Base-by-base conservation (phyloP, 2,329 filamentous ascomycete genomes). In the Pseudohalonectria lignicola region DNA sequence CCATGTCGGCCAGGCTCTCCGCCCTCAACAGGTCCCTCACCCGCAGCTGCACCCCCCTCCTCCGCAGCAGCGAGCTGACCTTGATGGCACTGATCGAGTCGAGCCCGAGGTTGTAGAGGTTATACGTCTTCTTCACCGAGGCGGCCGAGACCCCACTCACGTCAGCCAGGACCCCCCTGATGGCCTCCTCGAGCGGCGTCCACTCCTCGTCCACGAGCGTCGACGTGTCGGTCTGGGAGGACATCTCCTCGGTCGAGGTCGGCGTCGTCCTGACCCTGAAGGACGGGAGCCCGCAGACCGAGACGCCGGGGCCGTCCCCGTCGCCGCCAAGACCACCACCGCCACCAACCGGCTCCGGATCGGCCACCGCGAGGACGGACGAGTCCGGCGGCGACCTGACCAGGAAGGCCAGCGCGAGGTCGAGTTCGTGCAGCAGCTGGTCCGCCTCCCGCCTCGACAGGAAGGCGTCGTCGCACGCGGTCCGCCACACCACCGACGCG, bases 81-180 rank as follows among this genome's bases (percentile, higher is more conserved):
- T 92, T 93, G 61, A 95, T 92, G 2, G 86, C 82, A 45, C 81
- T 90, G 55, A 95, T 94, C 0, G 88, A 95, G 54, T 95, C 88
- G 2, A 95, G 73, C 0, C 88, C 88, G 2, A 95, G 68, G 45
- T 92, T 79, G 55, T 92, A 94, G 11, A 94, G 72, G 0, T 72
- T 85, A 36, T 78, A 72, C 1, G 67, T 63, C 39, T 67, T 68
- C 3, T 61, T 57, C 37, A 94, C 82, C 2, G 74, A 64, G 0
- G 64, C 52, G 15, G 66, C 57, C 0, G 37, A 37, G 0, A 82
- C 58, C 13, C 71, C 73, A 0, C 86, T 83, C 1, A 88, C 66
- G 21, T 66, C 53, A 1, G 68, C 61, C 12, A 82, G 55, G 0
- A 70, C 61, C 2, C 60, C 51, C 2, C 73, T 58, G 16, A 81